Evolutionary conservation across 2,329 filamentous ascomycete species (phyloP).

Genomic region (Ceratocystis destructans): DNA sequence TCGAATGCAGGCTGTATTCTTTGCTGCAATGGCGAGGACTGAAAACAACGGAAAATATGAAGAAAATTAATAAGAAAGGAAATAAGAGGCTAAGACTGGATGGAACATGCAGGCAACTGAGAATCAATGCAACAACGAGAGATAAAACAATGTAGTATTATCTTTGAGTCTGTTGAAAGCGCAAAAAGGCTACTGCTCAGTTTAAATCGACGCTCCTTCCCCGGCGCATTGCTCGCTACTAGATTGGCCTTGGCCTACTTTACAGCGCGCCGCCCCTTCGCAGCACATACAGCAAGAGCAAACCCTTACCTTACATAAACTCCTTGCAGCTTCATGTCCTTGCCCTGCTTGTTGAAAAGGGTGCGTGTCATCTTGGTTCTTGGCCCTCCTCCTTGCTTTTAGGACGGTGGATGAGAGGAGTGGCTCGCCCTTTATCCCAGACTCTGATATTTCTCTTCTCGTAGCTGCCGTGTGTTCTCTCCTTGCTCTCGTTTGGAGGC

Average conservation of each 20-base stretch:
- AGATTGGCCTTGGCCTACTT: constrained; percentile 2
- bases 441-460: background rate
- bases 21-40: background rate
- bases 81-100: background rate
- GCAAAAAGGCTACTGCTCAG: background rate
- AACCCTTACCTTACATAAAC: too few species aligned
- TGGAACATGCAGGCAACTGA: background rate
- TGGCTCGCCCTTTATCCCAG: too few species aligned
- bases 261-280: too few species aligned
- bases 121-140: background rate
- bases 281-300: too few species aligned
- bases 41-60: background rate
- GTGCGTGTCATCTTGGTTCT: background rate
- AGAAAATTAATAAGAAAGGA: background rate
- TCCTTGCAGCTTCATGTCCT: background rate
- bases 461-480: background rate
- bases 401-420: background rate
- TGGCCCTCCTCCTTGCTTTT: background rate
- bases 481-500: background rate
- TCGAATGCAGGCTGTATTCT: background rate
- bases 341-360: background rate
- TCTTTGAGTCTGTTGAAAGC: background rate
- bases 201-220: constrained; percentile 12
- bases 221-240: constrained; percentile 14
- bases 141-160: background rate